Percentiles rank a stretch among this genome's conserved stretches.
Conservation (phyloP, 805 yeast species). For the Cyberlindnera petersonii region DNA sequence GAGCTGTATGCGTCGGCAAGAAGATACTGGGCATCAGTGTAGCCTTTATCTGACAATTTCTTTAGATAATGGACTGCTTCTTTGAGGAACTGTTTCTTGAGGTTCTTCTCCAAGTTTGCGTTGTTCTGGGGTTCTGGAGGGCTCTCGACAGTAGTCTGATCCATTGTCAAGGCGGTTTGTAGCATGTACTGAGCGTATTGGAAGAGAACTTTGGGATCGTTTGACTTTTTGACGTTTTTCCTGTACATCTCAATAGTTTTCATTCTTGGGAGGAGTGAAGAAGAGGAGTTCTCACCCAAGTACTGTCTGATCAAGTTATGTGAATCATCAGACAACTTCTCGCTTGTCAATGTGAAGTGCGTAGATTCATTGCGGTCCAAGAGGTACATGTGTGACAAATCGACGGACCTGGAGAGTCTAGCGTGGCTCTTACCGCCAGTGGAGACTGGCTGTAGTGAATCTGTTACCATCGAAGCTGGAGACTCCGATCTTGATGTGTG, state of each 20-base stretch:
- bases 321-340: constrained; percentile 44
- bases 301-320: constrained; percentile 50
- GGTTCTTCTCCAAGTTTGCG: constrained; percentile 31
- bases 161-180: constrained; percentile 73
- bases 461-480: constrained; percentile 11
- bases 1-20: constrained; percentile 87
- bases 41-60: constrained; percentile 73
- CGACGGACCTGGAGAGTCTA: constrained; percentile 36
- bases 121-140: constrained; percentile 14
- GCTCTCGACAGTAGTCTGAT: constrained; percentile 15
- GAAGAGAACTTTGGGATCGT: constrained; percentile 82
- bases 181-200: constrained; percentile 89
- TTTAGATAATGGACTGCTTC: constrained; percentile 74
- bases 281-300: constrained; percentile 44
- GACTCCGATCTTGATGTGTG: constrained; percentile 15
- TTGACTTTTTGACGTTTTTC: constrained; percentile 76
- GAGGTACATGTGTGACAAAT: constrained; percentile 39
- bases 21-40: constrained; percentile 85
- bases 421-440: constrained; percentile 10
- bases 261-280: constrained; percentile 63
- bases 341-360: constrained; percentile 37
- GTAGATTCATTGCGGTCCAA: constrained; percentile 31
- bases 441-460: neutral
- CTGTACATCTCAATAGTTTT: constrained; percentile 85
- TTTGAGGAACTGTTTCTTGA: constrained; percentile 57